phyloP scores from a whole-genome alignment of 2,329 filamentous ascomycete genomes.

The Trichophyton schoenleinii region DNA sequence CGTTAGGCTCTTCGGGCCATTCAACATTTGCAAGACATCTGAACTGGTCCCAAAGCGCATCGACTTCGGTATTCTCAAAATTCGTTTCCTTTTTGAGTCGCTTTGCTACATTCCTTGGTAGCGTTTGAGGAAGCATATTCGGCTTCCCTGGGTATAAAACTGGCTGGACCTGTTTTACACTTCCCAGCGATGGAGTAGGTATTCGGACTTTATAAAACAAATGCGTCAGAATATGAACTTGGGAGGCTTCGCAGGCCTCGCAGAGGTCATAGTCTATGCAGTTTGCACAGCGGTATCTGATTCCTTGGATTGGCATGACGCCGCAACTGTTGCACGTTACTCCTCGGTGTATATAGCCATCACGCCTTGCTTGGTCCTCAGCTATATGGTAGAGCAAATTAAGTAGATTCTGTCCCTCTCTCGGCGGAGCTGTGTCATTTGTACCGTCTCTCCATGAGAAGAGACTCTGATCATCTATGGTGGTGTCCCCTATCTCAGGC shows the following conservation, averaged over 20 bases:
- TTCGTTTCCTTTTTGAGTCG: constrained; percentile 59
- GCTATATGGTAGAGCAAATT: constrained; percentile 83
- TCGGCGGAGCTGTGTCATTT: constrained; percentile 28
- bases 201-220: constrained; percentile 94
- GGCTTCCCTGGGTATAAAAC: constrained; percentile 86
- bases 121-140: constrained; percentile 51
- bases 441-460: constrained; percentile 35
- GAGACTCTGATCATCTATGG: constrained; percentile 32
- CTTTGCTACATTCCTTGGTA: constrained; percentile 56
- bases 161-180: constrained; percentile 63
- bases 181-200: constrained; percentile 70
- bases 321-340: constrained; percentile 87
- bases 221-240: constrained; percentile 75
- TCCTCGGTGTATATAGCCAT: constrained; percentile 82
- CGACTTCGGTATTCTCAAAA: constrained; percentile 75
- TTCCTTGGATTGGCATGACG: constrained; percentile 75
- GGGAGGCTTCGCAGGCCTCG: constrained; percentile 67
- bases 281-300: constrained; percentile 89
- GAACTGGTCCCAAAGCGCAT: constrained; percentile 95
- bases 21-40: constrained; percentile 81
- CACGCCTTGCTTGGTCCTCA: constrained; percentile 77
- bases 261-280: constrained; percentile 94
- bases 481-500: constrained; percentile 25
- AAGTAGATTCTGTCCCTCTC: constrained; percentile 64
- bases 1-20: constrained; percentile 68